Evolutionary conservation across 805 yeast species (phyloP), one percentile per base, ranked within the genome.

Genomic region (Lachancea cidri): DNA sequence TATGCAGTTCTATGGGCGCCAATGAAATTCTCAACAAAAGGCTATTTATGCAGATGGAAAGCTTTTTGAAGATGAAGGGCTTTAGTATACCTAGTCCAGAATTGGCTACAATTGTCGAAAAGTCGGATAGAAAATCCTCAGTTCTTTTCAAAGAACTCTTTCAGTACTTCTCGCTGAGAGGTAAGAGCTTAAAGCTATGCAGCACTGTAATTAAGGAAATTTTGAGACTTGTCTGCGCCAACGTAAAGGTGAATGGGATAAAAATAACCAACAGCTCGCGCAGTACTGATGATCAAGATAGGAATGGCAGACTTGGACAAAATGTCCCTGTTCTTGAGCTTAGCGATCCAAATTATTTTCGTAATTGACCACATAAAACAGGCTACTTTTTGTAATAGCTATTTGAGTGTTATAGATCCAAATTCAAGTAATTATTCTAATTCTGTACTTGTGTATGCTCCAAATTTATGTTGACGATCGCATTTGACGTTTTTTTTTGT

Each of bases 61-160:
- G 65, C 4, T 72, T 74, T 40, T 53, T 77, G 33, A 68, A 66
- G 20, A 62, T 71, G 47, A 70, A 73, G 39, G 79, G 79, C 0
- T 52, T 77, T 17, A 65, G 72, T 2, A 73, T 77, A 5, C 61
- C 71, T 5, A 55, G 61, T 6, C 68, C 66, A 0, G 66, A 62
- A 19, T 46, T 77, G 17, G 50, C 53, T 4, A 62, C 58, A 9
- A 67, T 76, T 3, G 57, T 75, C 1, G 60, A 64, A 1, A 49
- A 49, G 4, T 50, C 74, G 5, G 56, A 67, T 0, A 70, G 72
- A 0, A 68, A 65, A 3, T 65, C 71, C 4, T 46, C 64, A 1
- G 41, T 38, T 1, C 42, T 77, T 13, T 39, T 67, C 30, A 73
- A 70, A 44, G 65, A 65, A 18, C 50, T 77, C 29, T 63, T 73